phyloP scores from a whole-genome alignment of 495 filamentous ascomycete species.

The Penicillium arizonense region DNA sequence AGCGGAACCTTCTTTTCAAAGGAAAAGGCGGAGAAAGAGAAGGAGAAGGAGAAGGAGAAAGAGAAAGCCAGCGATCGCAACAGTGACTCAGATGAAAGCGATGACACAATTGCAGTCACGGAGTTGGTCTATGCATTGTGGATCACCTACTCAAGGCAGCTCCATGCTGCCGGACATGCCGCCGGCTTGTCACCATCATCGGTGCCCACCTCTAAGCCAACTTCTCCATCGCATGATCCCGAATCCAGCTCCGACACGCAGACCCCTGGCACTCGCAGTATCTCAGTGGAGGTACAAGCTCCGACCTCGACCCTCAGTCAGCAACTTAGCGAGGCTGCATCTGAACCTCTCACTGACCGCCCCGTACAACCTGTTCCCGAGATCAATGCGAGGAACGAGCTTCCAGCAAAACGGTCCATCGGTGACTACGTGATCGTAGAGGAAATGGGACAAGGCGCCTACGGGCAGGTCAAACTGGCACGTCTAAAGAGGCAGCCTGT shows the following conservation, averaged over 20 bases:
- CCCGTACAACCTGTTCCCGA: conserved; percentile 43
- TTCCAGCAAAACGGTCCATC: conserved; percentile 71
- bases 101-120: conserved; percentile 49
- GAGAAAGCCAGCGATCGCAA: conserved; percentile 23
- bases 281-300: conserved; percentile 28
- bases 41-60: too few species aligned
- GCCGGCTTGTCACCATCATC: conserved; percentile 43
- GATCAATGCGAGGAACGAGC: conserved; percentile 34
- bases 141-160: conserved; percentile 92
- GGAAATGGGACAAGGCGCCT: conserved; percentile 98
- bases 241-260: background rate
- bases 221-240: conserved; percentile 12
- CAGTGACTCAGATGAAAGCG: conserved; percentile 36
- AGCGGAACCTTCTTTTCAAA: conserved; percentile 61
- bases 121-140: conserved; percentile 94
- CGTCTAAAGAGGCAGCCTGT: conserved; percentile 72
- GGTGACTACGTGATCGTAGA: conserved; percentile 90
- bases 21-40: conserved; percentile 32
- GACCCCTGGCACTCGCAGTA: conserved; percentile 11
- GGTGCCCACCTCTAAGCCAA: conserved; percentile 18
- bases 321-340: conserved; percentile 72
- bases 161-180: conserved; percentile 71
- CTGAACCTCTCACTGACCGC: conserved; percentile 47
- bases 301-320: conserved; percentile 72
- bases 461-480: conserved; percentile 96